Percentiles rank a stretch among this genome's conserved stretches.
Conservation (phyloP, 2,329 filamentous ascomycete species). For the Chalaropsis thielavioides region DNA sequence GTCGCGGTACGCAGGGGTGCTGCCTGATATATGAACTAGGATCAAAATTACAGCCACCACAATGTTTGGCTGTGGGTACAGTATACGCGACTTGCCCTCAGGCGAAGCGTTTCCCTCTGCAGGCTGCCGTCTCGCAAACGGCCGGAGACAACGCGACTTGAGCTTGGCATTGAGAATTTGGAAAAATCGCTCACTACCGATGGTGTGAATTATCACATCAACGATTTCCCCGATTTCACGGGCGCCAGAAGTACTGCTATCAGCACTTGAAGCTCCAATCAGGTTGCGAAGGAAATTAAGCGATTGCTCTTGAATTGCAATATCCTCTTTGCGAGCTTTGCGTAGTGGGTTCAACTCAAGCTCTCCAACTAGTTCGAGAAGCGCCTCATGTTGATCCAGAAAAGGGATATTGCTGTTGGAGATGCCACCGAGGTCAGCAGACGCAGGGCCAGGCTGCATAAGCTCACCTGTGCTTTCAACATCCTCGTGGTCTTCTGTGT, state of each 20-base stretch:
- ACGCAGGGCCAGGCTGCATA: constrained; percentile 5
- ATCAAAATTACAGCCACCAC: constrained; percentile 67
- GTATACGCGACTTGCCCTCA: constrained; percentile 32
- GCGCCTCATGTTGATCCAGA: constrained; percentile 4
- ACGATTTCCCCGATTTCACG: constrained; percentile 57
- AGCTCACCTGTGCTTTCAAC: constrained; percentile 28
- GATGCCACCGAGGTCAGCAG: constrained; percentile 7
- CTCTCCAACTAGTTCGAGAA: background rate
- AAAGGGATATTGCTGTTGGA: constrained; percentile 8
- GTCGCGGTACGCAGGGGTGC: constrained; percentile 61
- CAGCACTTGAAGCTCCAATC: constrained; percentile 30
- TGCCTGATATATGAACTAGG: constrained; percentile 77
- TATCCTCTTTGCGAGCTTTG: constrained; percentile 59
- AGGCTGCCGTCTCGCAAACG: constrained; percentile 32
- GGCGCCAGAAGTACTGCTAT: constrained; percentile 28
- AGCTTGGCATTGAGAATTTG: constrained; percentile 69
- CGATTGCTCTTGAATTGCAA: constrained; percentile 79
- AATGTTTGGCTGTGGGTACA: constrained; percentile 52
- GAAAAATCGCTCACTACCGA: constrained; percentile 67
- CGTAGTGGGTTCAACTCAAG: constrained; percentile 24
- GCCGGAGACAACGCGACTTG: constrained; percentile 42
- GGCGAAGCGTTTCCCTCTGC: constrained; percentile 17
- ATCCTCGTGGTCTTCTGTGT: constrained; percentile 47
- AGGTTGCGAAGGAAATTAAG: constrained; percentile 84
- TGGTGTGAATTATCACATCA: constrained; percentile 61